Conservation (phyloP, 129 eudicot genomes). For the Tanacetum coccineum region DNA sequence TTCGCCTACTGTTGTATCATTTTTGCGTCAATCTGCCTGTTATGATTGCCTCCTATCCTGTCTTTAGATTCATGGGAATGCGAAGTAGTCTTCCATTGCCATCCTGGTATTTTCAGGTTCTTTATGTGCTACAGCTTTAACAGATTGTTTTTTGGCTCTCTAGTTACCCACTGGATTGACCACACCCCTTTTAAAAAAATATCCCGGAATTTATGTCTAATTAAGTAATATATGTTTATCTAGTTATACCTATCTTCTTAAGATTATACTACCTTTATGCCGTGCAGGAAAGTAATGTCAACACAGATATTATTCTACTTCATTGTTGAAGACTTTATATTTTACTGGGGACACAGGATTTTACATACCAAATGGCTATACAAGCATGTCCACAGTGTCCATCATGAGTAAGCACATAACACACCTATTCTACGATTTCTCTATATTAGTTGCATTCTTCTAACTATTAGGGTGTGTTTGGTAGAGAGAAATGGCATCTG, state of each 20-base stretch:
- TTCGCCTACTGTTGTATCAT: conserved; percentile 78
- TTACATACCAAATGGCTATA: conserved; percentile 96
- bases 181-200: conserved; percentile 3
- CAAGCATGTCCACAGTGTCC: conserved; percentile 95
- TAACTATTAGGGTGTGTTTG: too few species aligned
- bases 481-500: too few species aligned
- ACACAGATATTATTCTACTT: conserved; percentile 87
- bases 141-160: conserved; percentile 11
- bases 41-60: conserved; percentile 92
- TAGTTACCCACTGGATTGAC: conserved; percentile 3
- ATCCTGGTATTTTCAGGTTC: conserved; percentile 94
- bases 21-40: conserved; percentile 95
- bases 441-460: not conserved
- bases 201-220: not conserved
- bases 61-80: conserved; percentile 95
- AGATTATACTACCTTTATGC: conserved; percentile 4
- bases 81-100: conserved; percentile 95
- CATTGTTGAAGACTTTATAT: conserved; percentile 91
- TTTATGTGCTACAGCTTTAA: conserved; percentile 36
- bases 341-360: conserved; percentile 99
- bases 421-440: not conserved
- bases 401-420: conserved; percentile 34
- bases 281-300: conserved; percentile 83
- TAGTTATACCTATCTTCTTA: conserved; percentile 5
- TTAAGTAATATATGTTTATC: not conserved